Base-by-base conservation (phyloP, 805 yeast genomes). In the Metschnikowia cerradonensis region DNA sequence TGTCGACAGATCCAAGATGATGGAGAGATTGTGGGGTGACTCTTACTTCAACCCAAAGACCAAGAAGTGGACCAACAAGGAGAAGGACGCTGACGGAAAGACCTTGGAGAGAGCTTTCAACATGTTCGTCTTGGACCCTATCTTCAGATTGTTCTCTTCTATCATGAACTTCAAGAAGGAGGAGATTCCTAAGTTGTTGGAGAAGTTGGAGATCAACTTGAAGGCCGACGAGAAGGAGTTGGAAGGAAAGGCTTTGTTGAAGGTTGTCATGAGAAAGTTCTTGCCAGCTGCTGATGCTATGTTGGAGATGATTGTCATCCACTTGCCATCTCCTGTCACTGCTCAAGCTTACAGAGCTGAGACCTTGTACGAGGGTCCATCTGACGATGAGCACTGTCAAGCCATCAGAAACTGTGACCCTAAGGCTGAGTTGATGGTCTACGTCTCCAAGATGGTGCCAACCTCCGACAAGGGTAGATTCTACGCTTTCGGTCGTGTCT, bases 401-500 rank as follows among this genome's bases (percentile, higher is more conserved):
- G 96, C 96, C 70, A 92, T 92, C 81, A 90, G 86, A 83, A 86
- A 88, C 85, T 92, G 99, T 87, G 97, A 92, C 81, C 96, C 98
- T 72, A 86, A 77, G 71, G 96, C 96, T 68, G 98, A 92, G 74
- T 87, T 92, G 73, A 92, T 92, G 99, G 84, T 92, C 73, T 92
- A 92, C 90, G 94, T 92, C 72, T 94, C 98, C 80, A 92, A 92
- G 96, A 92, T 92, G 99, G 98, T 92, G 66, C 99, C 99, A 79
- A 92, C 99, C 75, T 92, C 98, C 67, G 99, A 92, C 80, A 94
- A 92, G 84, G 99, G 99, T 86, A 90, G 99, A 83, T 92, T 92
- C 96, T 92, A 90, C 87, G 99, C 99, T 73, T 94, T 92, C 82
- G 99, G 99, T 80, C 94, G 99, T 85, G 98, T 92, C 75, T 92